Evolutionary conservation across 2,329 filamentous ascomycete species (phyloP), one percentile per base, ranked within the genome.

Genomic region (Trichophyton equinum): DNA sequence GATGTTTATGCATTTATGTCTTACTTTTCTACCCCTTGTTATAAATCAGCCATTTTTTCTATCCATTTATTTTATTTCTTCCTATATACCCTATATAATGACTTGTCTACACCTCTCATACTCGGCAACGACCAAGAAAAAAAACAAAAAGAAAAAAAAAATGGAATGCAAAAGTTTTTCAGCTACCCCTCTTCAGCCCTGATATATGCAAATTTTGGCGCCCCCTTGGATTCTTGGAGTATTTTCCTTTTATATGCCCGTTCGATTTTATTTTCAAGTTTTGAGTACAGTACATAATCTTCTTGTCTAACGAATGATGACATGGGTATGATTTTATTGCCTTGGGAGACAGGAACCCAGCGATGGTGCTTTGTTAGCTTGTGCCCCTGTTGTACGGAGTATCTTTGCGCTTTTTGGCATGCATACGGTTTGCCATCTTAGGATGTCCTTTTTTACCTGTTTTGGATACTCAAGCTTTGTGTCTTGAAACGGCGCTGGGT

Each of bases 1-100:
- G 22, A 57, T 57, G 15, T 57, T 40, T 9, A 42, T 57, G 33
- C 40, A 57, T 57, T 57, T 57, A 57, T 57, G 51, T 36, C 20
- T 55, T 55, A 55, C 40, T 44, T 25, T 36, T 42, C 36, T 57
- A 22, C 40, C 36, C 22, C 18, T 30, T 38, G 38, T 40, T 44
- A 57, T 42, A 57, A 44, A 57, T 57, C 33, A 57, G 36, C 55
- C 55, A 40, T 44, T 33, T 40, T 44, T 33, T 40, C 27, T 15
- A 38, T 8, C 18, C 9, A 15, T 38, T 40, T 56, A 18, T 57
- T 38, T 30, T 57, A 30, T 57, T 25, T 25, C 11, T 25, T 57
- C n/a, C 40, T n/a, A 20, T 57, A 44, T 44, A 57, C 40, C 40
- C 55, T 57, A 55, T 57, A 57, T 57, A 57, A 57, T 57, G 55